Evolutionary conservation across 2,329 filamentous ascomycete species (phyloP).

Genomic region (Coniella vitis): DNA sequence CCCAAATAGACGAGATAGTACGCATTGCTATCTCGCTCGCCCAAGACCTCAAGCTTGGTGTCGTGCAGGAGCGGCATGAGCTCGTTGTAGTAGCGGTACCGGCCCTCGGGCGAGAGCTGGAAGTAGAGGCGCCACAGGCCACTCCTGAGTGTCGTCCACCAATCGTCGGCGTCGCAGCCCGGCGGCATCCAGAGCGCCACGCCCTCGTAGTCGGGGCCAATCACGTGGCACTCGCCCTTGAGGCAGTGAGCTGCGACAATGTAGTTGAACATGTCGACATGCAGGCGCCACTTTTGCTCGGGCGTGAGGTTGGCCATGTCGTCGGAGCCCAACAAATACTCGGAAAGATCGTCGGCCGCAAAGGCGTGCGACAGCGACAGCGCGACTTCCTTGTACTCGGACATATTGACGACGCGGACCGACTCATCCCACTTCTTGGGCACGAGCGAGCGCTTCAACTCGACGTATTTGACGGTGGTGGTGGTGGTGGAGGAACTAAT

Average conservation of each 20-base stretch:
- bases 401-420: constrained; percentile 56
- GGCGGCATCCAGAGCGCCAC: constrained; percentile 79
- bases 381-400: constrained; percentile 66
- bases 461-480: constrained; percentile 24
- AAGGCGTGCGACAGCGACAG: constrained; percentile 71
- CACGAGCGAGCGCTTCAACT: constrained; percentile 39
- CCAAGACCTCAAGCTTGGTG: constrained; percentile 64
- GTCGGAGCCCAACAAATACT: constrained; percentile 68
- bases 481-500: constrained; percentile 23
- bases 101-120: constrained; percentile 65
- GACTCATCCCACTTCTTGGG: constrained; percentile 46
- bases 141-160: constrained; percentile 63
- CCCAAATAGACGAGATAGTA: constrained; percentile 85
- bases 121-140: constrained; percentile 74
- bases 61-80: constrained; percentile 68
- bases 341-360: constrained; percentile 63
- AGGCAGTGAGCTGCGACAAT: constrained; percentile 69
- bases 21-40: constrained; percentile 56
- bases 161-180: constrained; percentile 65
- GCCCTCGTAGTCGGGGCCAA: constrained; percentile 69
- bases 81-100: constrained; percentile 68
- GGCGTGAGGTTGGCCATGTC: constrained; percentile 57
- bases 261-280: constrained; percentile 71
- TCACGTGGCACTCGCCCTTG: constrained; percentile 66
- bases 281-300: constrained; percentile 68